Conservation (phyloP, 164 flowering plant species). For the Buxus sempervirens region DNA sequence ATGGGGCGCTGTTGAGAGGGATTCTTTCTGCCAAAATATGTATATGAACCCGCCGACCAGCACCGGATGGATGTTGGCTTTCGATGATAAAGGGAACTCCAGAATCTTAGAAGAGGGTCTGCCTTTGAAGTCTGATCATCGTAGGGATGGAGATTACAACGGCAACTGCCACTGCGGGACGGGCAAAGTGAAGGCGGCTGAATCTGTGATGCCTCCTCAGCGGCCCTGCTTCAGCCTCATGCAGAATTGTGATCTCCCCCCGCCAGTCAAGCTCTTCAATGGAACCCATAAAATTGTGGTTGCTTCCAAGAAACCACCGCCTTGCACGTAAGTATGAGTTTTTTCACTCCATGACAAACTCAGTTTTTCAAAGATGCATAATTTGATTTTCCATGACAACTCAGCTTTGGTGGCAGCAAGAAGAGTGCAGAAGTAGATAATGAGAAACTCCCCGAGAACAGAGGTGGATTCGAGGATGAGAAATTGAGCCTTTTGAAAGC, state of each 20-base stretch:
- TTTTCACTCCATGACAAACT: background rate
- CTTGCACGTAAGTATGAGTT: background rate
- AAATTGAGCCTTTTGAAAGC: conserved; percentile 38
- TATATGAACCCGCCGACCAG: too few relatives aligned
- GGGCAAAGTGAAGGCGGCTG: background rate
- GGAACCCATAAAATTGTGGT: conserved; percentile 26
- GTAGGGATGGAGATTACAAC: background rate
- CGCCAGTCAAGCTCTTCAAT: conserved; percentile 40
- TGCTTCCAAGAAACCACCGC: conserved; percentile 10
- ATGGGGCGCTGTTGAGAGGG: too few relatives aligned
- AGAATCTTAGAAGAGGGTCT: background rate
- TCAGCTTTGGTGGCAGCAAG: too few relatives aligned
- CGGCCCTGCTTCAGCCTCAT: conserved; percentile 25
- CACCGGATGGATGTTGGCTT: conserved; percentile 1
- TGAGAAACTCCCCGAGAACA: background rate
- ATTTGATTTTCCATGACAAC: too few relatives aligned
- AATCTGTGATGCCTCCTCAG: conserved; percentile 8
- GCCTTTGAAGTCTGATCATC: background rate
- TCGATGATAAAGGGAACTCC: conserved; percentile 1
- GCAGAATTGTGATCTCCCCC: conserved; percentile 61
- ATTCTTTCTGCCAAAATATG: too few relatives aligned
- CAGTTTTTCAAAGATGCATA: background rate
- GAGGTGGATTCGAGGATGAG: conserved; percentile 2
- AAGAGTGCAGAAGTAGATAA: background rate
- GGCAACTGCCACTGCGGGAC: too few relatives aligned